Evolutionary conservation across 495 filamentous ascomycete genomes (phyloP).

Genomic region (Chaetomium tenue): DNA sequence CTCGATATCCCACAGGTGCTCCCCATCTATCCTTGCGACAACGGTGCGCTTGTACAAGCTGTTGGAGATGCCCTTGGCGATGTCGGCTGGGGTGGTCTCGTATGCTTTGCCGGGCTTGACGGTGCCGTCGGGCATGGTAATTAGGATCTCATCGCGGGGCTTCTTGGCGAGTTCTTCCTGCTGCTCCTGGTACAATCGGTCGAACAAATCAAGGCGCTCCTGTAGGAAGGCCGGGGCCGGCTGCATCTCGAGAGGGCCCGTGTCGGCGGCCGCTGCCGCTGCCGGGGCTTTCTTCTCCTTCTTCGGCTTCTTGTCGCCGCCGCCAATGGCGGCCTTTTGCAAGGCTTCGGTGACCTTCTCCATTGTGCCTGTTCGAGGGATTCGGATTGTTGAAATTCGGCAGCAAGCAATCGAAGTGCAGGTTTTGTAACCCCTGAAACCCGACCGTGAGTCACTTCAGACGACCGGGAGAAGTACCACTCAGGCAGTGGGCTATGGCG

Average conservation of each 20-base stretch:
- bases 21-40: constrained; percentile 73
- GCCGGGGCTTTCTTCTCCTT: constrained; percentile 44
- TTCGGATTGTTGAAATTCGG: constrained; percentile 11
- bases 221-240: constrained; percentile 77
- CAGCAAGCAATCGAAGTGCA: background rate
- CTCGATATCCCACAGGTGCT: constrained; percentile 84
- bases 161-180: constrained; percentile 68
- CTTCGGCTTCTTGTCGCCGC: constrained; percentile 37
- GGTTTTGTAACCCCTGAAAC: constrained; percentile 26
- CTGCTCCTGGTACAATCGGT: constrained; percentile 78
- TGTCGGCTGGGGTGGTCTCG: constrained; percentile 67
- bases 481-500: constrained; percentile 9
- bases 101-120: constrained; percentile 63
- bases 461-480: constrained; percentile 13
- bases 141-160: constrained; percentile 63
- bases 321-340: constrained; percentile 36
- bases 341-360: constrained; percentile 38
- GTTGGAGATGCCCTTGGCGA: constrained; percentile 67
- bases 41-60: constrained; percentile 71
- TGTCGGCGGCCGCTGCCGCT: constrained; percentile 38
- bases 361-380: constrained; percentile 20
- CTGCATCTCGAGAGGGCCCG: constrained; percentile 55
- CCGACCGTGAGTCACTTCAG: constrained; percentile 33
- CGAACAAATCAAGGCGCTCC: constrained; percentile 81
- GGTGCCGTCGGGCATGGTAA: constrained; percentile 63